Evolutionary conservation across 805 yeast genomes (phyloP).

Genomic region (Wickerhamiella slavikovae): DNA sequence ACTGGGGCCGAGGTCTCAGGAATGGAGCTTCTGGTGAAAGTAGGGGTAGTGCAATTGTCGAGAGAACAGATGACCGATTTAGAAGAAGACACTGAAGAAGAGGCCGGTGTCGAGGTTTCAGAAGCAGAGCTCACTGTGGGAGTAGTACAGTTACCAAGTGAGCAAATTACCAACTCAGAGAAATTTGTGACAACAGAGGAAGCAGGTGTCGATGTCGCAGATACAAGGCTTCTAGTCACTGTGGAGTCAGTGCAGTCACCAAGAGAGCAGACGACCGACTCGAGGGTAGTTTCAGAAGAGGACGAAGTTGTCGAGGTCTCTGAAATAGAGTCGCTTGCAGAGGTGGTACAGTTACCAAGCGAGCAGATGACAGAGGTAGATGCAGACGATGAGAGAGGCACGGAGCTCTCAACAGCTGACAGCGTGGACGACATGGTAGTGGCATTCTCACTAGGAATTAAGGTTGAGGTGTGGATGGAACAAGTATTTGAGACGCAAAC

Average conservation of each 20-base stretch:
- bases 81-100: neutral
- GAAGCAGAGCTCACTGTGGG: neutral
- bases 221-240: too few species aligned
- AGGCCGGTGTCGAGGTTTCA: neutral
- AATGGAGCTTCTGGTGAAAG: neutral
- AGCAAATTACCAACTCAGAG: too few species aligned
- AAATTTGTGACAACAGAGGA: too few species aligned
- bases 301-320: neutral
- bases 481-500: too few species aligned
- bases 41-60: neutral
- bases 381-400: too few species aligned
- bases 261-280: too few species aligned
- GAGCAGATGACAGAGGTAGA: neutral
- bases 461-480: neutral
- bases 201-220: neutral
- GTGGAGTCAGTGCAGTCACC: too few species aligned
- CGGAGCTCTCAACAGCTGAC: too few species aligned
- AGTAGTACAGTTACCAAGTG: too few species aligned
- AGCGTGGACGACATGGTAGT: constrained; percentile 6
- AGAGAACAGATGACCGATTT: neutral
- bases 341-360: neutral
- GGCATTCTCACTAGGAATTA: neutral
- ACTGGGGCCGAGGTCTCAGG: neutral
- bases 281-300: too few species aligned
- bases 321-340: neutral